Percentiles rank a stretch among this genome's conserved stretches.
These are phyloP conservation scores for Suillus spraguei DNA, from an alignment of 768 basidiomycete genomes.

Conservation along the genomic window DNA sequence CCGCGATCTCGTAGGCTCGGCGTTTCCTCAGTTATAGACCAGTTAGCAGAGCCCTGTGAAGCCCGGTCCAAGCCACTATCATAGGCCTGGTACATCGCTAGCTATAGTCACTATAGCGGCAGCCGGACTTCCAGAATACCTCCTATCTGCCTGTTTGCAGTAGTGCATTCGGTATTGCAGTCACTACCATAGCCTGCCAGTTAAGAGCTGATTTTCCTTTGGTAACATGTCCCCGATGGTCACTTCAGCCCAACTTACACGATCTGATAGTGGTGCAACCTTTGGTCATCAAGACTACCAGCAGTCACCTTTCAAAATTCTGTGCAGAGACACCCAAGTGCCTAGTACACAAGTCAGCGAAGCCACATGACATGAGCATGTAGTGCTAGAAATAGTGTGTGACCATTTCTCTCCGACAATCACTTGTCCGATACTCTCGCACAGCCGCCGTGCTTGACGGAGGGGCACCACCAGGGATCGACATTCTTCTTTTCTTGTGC, in stretches of 20 bases:
- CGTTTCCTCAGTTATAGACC: neutral
- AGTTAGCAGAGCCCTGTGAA: neutral
- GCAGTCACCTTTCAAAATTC: neutral
- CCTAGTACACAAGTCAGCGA: neutral
- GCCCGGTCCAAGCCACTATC: neutral
- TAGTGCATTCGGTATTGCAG: neutral
- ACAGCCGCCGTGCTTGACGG: neutral
- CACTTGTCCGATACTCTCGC: neutral
- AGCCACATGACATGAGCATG: neutral
- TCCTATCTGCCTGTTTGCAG: neutral
- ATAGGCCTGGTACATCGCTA: neutral
- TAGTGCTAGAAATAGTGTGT: neutral
- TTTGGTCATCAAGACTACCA: neutral
- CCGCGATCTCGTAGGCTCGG: neutral
- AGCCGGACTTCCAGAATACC: neutral
- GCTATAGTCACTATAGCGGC: neutral
- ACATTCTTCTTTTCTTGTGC: neutral
- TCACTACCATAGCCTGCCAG: neutral
- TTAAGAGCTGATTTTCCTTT: neutral
- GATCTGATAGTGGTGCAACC: neutral
- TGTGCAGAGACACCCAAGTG: neutral
- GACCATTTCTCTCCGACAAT: neutral
- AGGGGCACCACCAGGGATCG: neutral
- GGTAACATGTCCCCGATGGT: neutral
- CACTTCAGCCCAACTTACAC: neutral